Conservation (phyloP, 352 stramenopile species). For the Phytopythium litorale region DNA sequence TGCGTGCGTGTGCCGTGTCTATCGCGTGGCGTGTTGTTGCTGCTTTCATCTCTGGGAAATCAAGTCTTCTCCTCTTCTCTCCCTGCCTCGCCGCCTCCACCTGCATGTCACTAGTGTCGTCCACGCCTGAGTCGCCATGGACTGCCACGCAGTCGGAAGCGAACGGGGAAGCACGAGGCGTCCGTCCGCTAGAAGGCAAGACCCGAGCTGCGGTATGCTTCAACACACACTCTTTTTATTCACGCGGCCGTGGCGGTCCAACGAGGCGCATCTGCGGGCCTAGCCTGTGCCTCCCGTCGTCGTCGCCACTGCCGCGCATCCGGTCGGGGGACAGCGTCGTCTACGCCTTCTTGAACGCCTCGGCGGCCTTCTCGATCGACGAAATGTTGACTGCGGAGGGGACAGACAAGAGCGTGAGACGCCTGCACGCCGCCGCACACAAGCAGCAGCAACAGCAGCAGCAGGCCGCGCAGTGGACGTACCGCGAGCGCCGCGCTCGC, state of each 20-base stretch:
- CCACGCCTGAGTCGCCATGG: no score
- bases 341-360: conserved; percentile 78
- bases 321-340: not conserved
- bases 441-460: not conserved
- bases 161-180: not conserved
- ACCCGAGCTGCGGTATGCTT: not conserved
- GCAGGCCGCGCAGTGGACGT: conserved; percentile 9
- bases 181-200: not conserved
- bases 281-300: not conserved
- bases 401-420: conserved; percentile 7
- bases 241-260: not conserved
- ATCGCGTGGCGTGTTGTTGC: not conserved
- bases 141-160: not conserved
- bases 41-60: not conserved
- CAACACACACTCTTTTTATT: conserved; percentile 5
- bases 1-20: not conserved
- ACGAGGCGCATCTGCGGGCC: not conserved
- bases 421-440: not conserved
- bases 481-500: conserved; percentile 75
- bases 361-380: conserved; percentile 81
- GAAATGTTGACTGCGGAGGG: conserved; percentile 48
- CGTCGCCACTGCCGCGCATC: not conserved
- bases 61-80: not conserved
- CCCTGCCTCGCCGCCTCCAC: no score
- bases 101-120: no score